Conservation (phyloP, 2,329 filamentous ascomycete genomes). For the Talaromyces sp. region DNA sequence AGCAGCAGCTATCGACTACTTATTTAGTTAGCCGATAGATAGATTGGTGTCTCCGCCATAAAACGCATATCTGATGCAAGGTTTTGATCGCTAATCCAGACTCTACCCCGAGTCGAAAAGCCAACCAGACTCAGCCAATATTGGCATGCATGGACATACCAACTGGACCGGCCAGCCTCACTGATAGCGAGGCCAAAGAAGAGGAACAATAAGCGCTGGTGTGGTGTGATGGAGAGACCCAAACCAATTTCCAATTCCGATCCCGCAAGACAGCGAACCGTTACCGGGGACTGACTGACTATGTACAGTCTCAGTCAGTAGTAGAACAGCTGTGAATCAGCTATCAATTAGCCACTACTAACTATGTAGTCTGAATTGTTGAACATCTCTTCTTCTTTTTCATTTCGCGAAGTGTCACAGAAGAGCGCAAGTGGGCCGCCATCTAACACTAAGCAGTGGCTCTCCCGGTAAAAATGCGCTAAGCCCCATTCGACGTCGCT, state of each 20-base stretch:
- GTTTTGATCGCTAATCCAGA: background rate
- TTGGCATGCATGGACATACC: background rate
- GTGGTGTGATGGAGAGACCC: background rate
- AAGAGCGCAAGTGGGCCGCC: background rate
- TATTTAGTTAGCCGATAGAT: background rate
- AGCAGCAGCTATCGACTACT: background rate
- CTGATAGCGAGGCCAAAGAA: background rate
- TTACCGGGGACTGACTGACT: background rate
- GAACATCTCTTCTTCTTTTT: background rate
- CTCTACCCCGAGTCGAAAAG: background rate
- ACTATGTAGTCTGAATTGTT: background rate
- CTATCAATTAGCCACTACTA: too few relatives aligned
- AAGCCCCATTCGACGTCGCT: conserved; percentile 15
- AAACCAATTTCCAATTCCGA: background rate
- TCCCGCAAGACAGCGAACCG: background rate
- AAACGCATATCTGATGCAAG: background rate
- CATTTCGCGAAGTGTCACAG: background rate
- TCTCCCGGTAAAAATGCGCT: conserved; percentile 9
- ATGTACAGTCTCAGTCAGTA: background rate
- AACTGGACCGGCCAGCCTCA: background rate
- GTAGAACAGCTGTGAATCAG: too few relatives aligned
- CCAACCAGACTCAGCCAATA: background rate
- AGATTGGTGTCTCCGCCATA: background rate
- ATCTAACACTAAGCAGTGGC: background rate
- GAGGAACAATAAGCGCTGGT: background rate